phyloP scores from a whole-genome alignment of 164 flowering plant genomes.

The Platanus orientalis region DNA sequence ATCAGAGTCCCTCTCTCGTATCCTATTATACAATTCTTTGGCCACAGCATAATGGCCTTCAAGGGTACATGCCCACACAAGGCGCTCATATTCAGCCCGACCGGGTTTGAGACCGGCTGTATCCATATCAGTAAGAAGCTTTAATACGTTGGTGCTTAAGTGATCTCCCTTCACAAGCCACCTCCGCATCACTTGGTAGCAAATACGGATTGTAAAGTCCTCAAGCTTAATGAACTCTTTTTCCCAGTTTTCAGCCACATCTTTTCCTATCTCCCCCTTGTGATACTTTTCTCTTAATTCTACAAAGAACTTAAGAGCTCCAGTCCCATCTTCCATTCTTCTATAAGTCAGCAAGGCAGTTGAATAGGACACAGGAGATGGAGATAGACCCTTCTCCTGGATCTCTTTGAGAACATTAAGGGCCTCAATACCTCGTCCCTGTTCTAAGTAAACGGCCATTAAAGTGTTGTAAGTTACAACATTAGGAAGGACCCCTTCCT shows the following conservation, averaged over 20 bases:
- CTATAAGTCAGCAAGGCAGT: slow-evolving; percentile 73
- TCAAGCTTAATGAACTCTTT: slow-evolving; percentile 59
- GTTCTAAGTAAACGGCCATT: slow-evolving; percentile 67
- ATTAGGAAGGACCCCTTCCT: slow-evolving; percentile 55
- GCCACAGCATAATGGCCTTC: slow-evolving; percentile 68
- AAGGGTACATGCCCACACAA: slow-evolving; percentile 83
- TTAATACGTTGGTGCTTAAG: slow-evolving; percentile 47
- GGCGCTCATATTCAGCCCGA: slow-evolving; percentile 61
- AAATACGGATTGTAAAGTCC: slow-evolving; percentile 55
- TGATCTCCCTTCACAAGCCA: slow-evolving; percentile 68
- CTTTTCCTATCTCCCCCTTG: slow-evolving; percentile 51
- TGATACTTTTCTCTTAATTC: slow-evolving; percentile 50
- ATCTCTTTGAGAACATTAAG: slow-evolving; percentile 56
- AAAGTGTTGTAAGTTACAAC: slow-evolving; percentile 76
- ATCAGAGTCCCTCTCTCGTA: slow-evolving; percentile 52
- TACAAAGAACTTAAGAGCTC: slow-evolving; percentile 68
- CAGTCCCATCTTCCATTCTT: slow-evolving; percentile 72
- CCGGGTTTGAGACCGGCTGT: slow-evolving; percentile 50
- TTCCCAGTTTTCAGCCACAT: slow-evolving; percentile 51
- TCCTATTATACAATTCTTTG: slow-evolving; percentile 67
- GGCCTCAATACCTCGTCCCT: slow-evolving; percentile 51
- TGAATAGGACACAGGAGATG: slow-evolving; percentile 74
- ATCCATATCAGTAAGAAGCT: slow-evolving; percentile 66
- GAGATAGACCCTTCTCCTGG: slow-evolving; percentile 45
- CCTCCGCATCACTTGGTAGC: slow-evolving; percentile 78